Percentiles rank a stretch among this genome's conserved stretches.
Conservation (phyloP, 441 rosid species). For the Adansonia madagascariensis region DNA sequence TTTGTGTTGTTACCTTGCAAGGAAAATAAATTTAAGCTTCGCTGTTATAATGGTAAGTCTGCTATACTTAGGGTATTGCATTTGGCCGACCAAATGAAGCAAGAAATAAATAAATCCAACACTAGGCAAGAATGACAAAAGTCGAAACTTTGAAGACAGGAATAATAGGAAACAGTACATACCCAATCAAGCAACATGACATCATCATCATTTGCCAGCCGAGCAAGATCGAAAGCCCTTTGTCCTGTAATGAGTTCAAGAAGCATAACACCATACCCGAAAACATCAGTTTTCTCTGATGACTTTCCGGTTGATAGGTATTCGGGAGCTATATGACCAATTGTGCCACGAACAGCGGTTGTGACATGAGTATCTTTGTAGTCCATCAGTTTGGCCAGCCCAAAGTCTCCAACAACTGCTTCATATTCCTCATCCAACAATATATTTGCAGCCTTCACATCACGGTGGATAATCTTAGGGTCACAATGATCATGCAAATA, state of each 20-base stretch:
- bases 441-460: conserved; percentile 82
- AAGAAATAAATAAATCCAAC: background rate
- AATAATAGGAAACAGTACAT: conserved; percentile 29
- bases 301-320: conserved; percentile 79
- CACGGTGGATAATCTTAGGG: conserved; percentile 79
- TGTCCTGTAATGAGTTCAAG: conserved; percentile 87
- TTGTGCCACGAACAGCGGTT: conserved; percentile 78
- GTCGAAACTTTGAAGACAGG: background rate
- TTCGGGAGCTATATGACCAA: conserved; percentile 80
- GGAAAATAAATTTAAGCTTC: background rate
- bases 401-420: conserved; percentile 81
- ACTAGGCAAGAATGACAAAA: background rate
- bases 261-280: conserved; percentile 90
- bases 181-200: conserved; percentile 92
- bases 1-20: background rate
- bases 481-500: conserved; percentile 78
- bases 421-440: conserved; percentile 75
- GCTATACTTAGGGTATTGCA: background rate
- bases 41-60: background rate
- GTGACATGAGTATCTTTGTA: conserved; percentile 80
- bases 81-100: background rate
- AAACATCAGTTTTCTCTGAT: conserved; percentile 79
- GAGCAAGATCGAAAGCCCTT: conserved; percentile 85
- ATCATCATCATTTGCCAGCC: conserved; percentile 81
- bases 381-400: conserved; percentile 80